Evolutionary conservation across 768 basidiomycete species (phyloP).

Genomic region (Crucibulum laeve): DNA sequence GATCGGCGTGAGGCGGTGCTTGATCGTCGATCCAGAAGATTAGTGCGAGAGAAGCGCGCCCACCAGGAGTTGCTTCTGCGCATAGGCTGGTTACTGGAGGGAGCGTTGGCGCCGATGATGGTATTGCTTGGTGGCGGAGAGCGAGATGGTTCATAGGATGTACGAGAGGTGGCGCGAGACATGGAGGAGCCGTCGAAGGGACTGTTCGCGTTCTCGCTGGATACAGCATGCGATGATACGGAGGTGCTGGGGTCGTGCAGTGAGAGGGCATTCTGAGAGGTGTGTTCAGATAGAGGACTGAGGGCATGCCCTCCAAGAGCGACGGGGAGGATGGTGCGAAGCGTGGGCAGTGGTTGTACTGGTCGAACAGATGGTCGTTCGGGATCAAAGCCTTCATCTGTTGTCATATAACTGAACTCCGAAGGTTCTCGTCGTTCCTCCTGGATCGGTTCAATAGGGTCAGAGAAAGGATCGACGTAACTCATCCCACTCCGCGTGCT

Average conservation of each 20-base stretch:
- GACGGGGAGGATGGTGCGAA: constrained; percentile 28
- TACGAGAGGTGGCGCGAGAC: constrained; percentile 22
- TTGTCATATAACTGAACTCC: constrained; percentile 14
- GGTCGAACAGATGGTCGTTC: constrained; percentile 2
- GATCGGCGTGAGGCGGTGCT: constrained; percentile 33
- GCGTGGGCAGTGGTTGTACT: constrained; percentile 12
- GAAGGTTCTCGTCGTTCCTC: constrained; percentile 22
- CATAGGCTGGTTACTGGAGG: constrained; percentile 42
- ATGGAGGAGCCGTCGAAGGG: constrained; percentile 16
- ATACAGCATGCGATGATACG: constrained; percentile 20
- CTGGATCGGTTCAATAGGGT: constrained; percentile 32
- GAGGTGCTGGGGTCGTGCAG: constrained; percentile 19
- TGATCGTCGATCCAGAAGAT: constrained; percentile 54
- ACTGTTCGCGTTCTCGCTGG: constrained; percentile 21
- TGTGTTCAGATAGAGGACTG: constrained; percentile 34
- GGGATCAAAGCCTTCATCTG: constrained; percentile 2
- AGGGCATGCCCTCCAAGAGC: constrained; percentile 26
- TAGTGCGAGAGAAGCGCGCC: constrained; percentile 64
- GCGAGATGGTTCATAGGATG: constrained; percentile 17
- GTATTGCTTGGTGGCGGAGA: constrained; percentile 27
- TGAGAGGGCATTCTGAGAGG: constrained; percentile 27
- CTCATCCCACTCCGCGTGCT: constrained; percentile 26
- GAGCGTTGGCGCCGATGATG: constrained; percentile 35
- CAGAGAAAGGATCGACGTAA: constrained; percentile 48
- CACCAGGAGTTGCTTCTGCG: constrained; percentile 77